Conservation (phyloP, 495 filamentous ascomycete species). For the Neurospora sublineolata region DNA sequence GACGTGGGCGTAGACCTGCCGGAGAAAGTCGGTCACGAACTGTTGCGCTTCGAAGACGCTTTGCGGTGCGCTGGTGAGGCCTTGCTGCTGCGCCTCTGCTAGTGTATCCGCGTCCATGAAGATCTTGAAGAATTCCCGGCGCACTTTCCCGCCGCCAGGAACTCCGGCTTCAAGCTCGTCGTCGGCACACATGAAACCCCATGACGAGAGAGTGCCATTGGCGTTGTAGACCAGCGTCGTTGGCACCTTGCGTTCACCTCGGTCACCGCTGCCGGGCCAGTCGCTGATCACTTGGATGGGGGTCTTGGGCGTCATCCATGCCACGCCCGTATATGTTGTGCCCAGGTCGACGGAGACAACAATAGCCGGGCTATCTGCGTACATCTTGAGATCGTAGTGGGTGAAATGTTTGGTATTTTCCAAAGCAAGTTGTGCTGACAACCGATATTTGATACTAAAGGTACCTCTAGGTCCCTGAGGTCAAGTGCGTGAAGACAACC, state of each 20-base stretch:
- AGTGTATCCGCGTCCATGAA: slow-evolving; percentile 37
- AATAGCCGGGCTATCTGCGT: slow-evolving; percentile 33
- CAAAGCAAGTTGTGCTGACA: not conserved
- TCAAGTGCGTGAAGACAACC: not conserved
- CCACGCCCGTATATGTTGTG: slow-evolving; percentile 53
- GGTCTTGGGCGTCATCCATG: slow-evolving; percentile 36
- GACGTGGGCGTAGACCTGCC: slow-evolving; percentile 44
- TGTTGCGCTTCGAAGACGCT: slow-evolving; percentile 36
- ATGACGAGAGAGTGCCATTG: slow-evolving; percentile 31
- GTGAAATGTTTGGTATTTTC: not conserved
- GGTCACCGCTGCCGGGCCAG: slow-evolving; percentile 44
- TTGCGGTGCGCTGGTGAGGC: slow-evolving; percentile 17
- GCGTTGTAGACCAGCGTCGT: slow-evolving; percentile 42
- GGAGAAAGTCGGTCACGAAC: slow-evolving; percentile 45
- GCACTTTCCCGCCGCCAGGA: slow-evolving; percentile 18
- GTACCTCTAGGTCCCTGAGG: not conserved
- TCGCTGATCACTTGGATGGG: slow-evolving; percentile 46
- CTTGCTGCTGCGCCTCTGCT: slow-evolving; percentile 24
- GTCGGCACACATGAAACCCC: slow-evolving; percentile 47
- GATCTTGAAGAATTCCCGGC: slow-evolving; percentile 50
- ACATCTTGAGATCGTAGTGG: not conserved
- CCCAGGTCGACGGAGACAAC: slow-evolving; percentile 51
- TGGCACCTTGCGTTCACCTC: slow-evolving; percentile 48
- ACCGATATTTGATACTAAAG: not conserved
- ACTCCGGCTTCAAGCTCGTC: slow-evolving; percentile 23